A percentile compares a stretch with the other conserved stretches of the same genome.
Evolutionary conservation across 768 basidiomycete species (phyloP).

Genomic region (Mycena sanguinolenta): DNA sequence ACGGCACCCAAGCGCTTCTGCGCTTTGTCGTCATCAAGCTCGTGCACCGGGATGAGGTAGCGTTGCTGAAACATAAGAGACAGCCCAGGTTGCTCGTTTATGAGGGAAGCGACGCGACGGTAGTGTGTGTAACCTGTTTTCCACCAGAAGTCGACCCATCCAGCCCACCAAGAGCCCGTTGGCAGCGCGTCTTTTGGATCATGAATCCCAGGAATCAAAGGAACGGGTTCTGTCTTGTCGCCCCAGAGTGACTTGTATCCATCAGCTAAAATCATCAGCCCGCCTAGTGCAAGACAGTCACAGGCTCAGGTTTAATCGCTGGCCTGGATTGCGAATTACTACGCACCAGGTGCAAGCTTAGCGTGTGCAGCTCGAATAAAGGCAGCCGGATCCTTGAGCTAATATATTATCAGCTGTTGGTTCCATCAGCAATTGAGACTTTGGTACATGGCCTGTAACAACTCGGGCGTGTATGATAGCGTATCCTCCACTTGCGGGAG

Average conservation of each 20-base stretch:
- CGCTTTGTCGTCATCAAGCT: background rate
- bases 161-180: constrained; percentile 2
- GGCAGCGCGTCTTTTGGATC: background rate
- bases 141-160: background rate
- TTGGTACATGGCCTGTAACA: constrained; percentile 4
- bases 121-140: background rate
- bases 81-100: background rate
- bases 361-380: background rate
- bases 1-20: background rate
- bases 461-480: constrained; percentile 9
- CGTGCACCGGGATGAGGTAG: background rate
- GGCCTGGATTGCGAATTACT: background rate
- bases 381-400: too few species aligned
- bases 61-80: background rate
- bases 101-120: background rate
- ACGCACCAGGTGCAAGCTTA: background rate
- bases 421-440: background rate
- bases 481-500: background rate
- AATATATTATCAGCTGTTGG: background rate
- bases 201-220: background rate
- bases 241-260: constrained; percentile 1
- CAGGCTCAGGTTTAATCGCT: too few species aligned
- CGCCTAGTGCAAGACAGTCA: background rate
- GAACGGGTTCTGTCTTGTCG: background rate
- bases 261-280: constrained; percentile 3